phyloP scores from a whole-genome alignment of 2,329 filamentous ascomycete genomes.

The Pseudovirgaria hyperparasitica region DNA sequence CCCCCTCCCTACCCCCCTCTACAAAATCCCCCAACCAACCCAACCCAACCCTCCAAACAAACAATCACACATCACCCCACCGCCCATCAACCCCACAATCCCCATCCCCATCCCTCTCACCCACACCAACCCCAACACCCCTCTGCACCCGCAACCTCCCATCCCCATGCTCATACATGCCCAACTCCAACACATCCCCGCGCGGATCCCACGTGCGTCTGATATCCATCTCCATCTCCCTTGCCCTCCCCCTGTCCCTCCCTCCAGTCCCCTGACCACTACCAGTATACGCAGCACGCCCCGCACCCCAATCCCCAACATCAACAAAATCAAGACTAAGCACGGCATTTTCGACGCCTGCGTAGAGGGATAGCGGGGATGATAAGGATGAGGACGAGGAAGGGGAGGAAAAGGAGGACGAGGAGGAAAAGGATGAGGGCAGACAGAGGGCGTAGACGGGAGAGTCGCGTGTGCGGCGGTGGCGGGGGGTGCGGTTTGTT shows the following conservation, averaged over 20 bases:
- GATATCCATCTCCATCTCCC: slow-evolving; percentile 10
- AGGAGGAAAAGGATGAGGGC: slow-evolving; percentile 5
- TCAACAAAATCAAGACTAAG: slow-evolving; percentile 31
- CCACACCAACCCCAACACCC: slow-evolving; percentile 15
- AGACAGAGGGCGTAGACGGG: slow-evolving; percentile 9
- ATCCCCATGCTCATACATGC: slow-evolving; percentile 33
- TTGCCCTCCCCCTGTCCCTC: neutral
- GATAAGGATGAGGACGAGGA: slow-evolving; percentile 37
- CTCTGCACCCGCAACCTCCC: slow-evolving; percentile 28
- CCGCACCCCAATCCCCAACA: slow-evolving; percentile 29
- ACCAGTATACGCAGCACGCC: slow-evolving; percentile 13
- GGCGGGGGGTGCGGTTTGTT: slow-evolving; percentile 8
- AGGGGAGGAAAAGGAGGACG: slow-evolving; percentile 26
- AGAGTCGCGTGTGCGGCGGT: slow-evolving; percentile 8
- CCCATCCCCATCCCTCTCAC: slow-evolving; percentile 7
- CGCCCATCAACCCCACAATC: slow-evolving; percentile 22
- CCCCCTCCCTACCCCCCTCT: no score
- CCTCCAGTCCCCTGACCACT: slow-evolving; percentile 1
- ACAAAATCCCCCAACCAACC: no score
- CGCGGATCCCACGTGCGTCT: slow-evolving; percentile 18
- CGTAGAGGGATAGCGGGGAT: slow-evolving; percentile 30
- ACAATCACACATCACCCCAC: slow-evolving; percentile 29
- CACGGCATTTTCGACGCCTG: slow-evolving; percentile 33
- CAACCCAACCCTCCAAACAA: no score
- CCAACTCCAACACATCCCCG: slow-evolving; percentile 27